A percentile compares a stretch with the other conserved stretches of the same genome.
Evolutionary conservation across 805 yeast species (phyloP).

Genomic region (Kodamaea fukazawae): DNA sequence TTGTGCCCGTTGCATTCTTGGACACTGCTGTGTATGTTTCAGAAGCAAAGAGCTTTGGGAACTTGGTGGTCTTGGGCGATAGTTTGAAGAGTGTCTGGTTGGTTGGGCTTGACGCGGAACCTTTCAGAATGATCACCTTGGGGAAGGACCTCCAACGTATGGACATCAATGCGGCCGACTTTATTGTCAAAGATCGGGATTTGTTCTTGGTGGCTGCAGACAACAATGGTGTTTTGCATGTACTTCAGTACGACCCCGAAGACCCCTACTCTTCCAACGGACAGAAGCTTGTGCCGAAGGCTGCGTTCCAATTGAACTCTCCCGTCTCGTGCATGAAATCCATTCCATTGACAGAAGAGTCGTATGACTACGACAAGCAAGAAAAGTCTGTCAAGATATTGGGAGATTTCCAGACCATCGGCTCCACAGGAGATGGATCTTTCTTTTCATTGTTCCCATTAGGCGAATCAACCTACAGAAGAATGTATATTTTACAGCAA

Average conservation of each 20-base stretch:
- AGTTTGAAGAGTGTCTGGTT: constrained; percentile 72
- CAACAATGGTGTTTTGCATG: constrained; percentile 59
- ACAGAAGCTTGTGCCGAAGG: constrained; percentile 63
- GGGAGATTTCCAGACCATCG: constrained; percentile 58
- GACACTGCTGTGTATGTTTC: constrained; percentile 80
- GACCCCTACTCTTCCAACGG: constrained; percentile 83
- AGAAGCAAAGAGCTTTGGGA: constrained; percentile 80
- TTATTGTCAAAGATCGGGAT: constrained; percentile 67
- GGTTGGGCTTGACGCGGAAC: constrained; percentile 92
- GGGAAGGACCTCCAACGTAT: constrained; percentile 69
- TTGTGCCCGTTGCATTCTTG: constrained; percentile 89
- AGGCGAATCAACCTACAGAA: constrained; percentile 70
- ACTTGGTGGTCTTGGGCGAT: constrained; percentile 80
- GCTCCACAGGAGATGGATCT: constrained; percentile 78
- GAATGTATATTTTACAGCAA: constrained; percentile 82
- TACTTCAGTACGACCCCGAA: constrained; percentile 88
- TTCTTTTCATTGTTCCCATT: constrained; percentile 72
- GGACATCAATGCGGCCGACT: constrained; percentile 72
- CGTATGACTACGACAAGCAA: constrained; percentile 27
- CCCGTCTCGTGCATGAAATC: constrained; percentile 53
- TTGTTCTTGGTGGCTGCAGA: constrained; percentile 69
- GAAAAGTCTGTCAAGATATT: constrained; percentile 18
- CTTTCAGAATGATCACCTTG: constrained; percentile 76
- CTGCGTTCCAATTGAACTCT: constrained; percentile 69
- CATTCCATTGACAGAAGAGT: constrained; percentile 37